Percentiles rank a stretch among this genome's conserved stretches.
These are phyloP conservation scores for Umbelopsis vinacea DNA, from an alignment of 192 early-diverging fungal species.

Conservation along the genomic window DNA sequence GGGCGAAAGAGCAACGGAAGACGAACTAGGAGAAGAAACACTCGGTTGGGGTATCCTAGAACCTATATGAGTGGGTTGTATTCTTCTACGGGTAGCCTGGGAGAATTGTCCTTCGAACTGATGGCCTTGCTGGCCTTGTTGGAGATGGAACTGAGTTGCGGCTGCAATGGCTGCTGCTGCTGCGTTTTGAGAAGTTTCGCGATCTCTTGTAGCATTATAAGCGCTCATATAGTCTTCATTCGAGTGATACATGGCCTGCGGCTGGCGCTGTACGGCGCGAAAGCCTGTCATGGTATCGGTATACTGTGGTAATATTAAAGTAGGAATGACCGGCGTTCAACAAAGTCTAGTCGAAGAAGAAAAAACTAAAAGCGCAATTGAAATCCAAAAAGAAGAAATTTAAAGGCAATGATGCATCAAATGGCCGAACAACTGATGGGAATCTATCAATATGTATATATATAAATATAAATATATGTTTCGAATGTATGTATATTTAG, in stretches of 20 bases:
- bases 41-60: constrained; percentile 16
- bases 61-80: constrained; percentile 9
- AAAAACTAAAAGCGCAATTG: neutral
- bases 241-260: constrained; percentile 18
- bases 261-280: constrained; percentile 19
- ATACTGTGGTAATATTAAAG: neutral
- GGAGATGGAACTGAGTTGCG: constrained; percentile 7
- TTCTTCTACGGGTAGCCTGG: neutral
- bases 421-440: neutral
- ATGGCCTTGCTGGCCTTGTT: neutral
- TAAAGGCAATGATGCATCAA: neutral
- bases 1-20: neutral
- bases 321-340: constrained; percentile 19
- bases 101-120: constrained; percentile 11
- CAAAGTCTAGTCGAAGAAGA: neutral
- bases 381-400: neutral
- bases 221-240: neutral
- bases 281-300: constrained; percentile 16
- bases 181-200: constrained; percentile 6
- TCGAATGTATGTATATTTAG: neutral
- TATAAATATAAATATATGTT: too few species aligned
- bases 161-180: constrained; percentile 12
- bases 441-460: too few species aligned
- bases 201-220: constrained; percentile 16
- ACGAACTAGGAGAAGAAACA: neutral